Evolutionary conservation across 1,284 basidiomycete genomes (phyloP).

Genomic region (Apiotrichum siamense): DNA sequence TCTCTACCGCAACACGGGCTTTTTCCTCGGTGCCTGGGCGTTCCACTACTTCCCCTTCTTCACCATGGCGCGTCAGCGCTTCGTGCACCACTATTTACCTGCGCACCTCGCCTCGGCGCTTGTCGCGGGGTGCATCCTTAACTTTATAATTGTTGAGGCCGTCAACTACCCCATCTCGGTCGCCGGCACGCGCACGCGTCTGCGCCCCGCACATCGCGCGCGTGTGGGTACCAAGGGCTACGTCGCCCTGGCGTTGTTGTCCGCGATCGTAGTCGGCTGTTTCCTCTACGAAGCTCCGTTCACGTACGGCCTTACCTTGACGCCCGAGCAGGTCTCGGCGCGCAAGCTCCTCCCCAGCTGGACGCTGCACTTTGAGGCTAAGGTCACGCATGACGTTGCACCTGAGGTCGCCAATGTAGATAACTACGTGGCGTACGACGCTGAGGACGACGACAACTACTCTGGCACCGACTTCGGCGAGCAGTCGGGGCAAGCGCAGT

Average conservation of each 20-base stretch:
- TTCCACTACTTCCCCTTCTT: conserved; percentile 98
- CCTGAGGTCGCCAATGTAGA: not conserved
- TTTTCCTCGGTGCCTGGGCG: conserved; percentile 90
- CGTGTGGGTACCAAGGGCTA: conserved; percentile 55
- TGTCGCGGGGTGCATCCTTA: conserved; percentile 83
- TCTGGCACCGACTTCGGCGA: not conserved
- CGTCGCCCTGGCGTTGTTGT: conserved; percentile 55
- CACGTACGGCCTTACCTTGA: conserved; percentile 86
- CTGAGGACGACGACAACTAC: not conserved
- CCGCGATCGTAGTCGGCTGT: conserved; percentile 58
- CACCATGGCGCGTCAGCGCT: conserved; percentile 93
- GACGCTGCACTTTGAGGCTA: conserved; percentile 47
- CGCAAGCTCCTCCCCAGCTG: conserved; percentile 41
- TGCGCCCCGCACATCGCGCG: conserved; percentile 60
- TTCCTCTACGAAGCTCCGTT: conserved; percentile 75
- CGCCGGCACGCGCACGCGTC: conserved; percentile 57
- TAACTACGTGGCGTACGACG: not conserved
- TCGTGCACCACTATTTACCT: conserved; percentile 97
- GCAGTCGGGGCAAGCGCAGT: not conserved
- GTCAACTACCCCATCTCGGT: conserved; percentile 87
- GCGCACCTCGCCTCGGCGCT: conserved; percentile 87
- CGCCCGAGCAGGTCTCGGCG: conserved; percentile 60
- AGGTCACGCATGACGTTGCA: conserved; percentile 15
- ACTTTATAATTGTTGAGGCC: conserved; percentile 84
- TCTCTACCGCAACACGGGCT: conserved; percentile 88